Evolutionary conservation across 169 alveolate genomes (phyloP), one percentile per base, ranked within the genome.

Genomic region (Plasmodium adleri): DNA sequence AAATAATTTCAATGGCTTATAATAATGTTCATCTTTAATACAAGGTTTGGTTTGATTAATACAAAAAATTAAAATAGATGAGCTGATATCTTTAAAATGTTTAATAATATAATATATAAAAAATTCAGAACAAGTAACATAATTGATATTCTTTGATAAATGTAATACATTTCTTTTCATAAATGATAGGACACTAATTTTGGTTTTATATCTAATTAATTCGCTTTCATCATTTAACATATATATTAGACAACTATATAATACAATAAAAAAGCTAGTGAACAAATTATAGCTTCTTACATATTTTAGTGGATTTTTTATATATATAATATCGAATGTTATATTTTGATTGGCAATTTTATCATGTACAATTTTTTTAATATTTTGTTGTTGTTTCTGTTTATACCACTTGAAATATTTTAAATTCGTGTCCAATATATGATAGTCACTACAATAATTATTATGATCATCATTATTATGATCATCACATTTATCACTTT

Each of bases 161-260:
- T 86, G 22, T 72, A 86, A 13, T 45, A 47, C 17, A 50, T 72
- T 86, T 47, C 60, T 86, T 20, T 66, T 86, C 92, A 86, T 86
- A 66, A 86, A 71, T 22, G 71, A 20, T 54, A 86, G 32, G 39
- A 67, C 12, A 59, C 39, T 47, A 70, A 86, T 56, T 71, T 71
- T 86, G 15, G 80, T 64, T 52, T 72, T 59, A 54, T 86, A 86
- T 43, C 92, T 24, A 59, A 86, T 71, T 54, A 56, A 43, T 24
- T 86, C 88, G 66, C 63, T 86, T 86, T 86, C 92, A 59, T 70
- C 86, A 86, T 86, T 86, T 72, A 86, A 45, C 87, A 86, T 70
- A 62, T 71, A 86, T 86, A 86, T 72, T 64, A 86, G 20, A 28
- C 78, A 58, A 72, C 88, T 60, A 66, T 86, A 86, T 47, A 86